A percentile compares a stretch with the other conserved stretches of the same genome.
Evolutionary conservation across 331 rosid genomes (phyloP).

Genomic region (Rosa hybrid): DNA sequence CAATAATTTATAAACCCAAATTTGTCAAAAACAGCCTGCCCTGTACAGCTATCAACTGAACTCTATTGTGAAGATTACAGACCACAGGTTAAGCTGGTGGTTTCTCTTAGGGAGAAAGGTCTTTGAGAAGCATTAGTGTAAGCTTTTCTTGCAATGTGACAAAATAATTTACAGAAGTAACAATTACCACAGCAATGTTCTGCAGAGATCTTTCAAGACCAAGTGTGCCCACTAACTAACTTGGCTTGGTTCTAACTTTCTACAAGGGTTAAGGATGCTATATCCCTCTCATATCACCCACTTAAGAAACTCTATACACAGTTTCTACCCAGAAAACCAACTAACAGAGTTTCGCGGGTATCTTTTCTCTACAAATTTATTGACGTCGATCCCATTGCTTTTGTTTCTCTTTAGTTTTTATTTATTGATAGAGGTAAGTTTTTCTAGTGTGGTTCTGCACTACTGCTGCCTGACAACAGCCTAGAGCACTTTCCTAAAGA

Average conservation of each 20-base stretch:
- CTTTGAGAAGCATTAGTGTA: not conserved
- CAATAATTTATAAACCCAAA: slow-evolving; percentile 3
- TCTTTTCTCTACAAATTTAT: not conserved
- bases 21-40: not conserved
- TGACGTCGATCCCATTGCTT: not conserved
- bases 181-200: not conserved
- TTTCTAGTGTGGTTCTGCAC: not conserved
- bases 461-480: not conserved
- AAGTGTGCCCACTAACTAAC: not conserved
- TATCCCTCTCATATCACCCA: not conserved
- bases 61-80: not conserved
- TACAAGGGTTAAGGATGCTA: not conserved
- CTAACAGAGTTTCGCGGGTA: not conserved
- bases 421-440: not conserved
- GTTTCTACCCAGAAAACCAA: not conserved
- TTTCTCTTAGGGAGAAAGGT: not conserved
- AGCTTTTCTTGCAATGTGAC: not conserved
- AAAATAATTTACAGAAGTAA: not conserved
- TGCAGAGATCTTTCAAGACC: not conserved
- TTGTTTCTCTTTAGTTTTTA: not conserved
- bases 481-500: not conserved
- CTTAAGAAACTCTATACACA: not conserved
- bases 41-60: not conserved
- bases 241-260: not conserved
- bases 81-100: not conserved